Conservation (phyloP, 257 asterid genomes). For the Handroanthus guayacan region DNA sequence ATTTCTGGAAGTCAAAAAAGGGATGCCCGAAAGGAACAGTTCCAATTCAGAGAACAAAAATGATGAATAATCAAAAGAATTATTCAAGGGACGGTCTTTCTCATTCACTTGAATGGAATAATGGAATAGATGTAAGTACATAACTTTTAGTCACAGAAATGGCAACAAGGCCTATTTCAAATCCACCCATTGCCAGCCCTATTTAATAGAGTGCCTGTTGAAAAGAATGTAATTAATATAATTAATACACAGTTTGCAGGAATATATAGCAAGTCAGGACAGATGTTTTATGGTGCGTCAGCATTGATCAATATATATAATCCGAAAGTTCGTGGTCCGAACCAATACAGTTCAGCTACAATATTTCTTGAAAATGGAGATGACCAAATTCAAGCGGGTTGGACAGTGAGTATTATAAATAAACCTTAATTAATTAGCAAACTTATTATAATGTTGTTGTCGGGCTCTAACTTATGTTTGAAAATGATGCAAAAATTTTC, state of each 20-base stretch:
- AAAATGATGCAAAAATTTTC: background rate
- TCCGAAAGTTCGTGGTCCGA: background rate
- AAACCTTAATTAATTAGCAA: no score
- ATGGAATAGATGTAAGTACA: slow-evolving; percentile 7
- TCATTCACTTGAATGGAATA: background rate
- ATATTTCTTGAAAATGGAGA: background rate
- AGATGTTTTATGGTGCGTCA: background rate
- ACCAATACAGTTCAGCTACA: slow-evolving; percentile 10
- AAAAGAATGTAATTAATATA: no score
- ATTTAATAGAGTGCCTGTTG: no score
- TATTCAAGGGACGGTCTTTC: background rate
- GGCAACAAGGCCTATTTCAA: no score
- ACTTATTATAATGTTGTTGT: no score
- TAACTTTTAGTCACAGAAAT: no score
- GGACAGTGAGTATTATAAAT: background rate
- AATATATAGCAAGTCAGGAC: background rate
- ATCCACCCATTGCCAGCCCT: no score
- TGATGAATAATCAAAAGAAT: background rate
- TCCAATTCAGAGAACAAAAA: slow-evolving; percentile 4
- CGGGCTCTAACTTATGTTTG: no score
- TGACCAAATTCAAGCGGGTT: slow-evolving; percentile 14
- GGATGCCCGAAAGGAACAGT: slow-evolving; percentile 28
- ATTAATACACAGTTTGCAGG: background rate
- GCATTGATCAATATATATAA: slow-evolving; percentile 1
- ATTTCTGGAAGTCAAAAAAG: background rate